phyloP scores from a whole-genome alignment of 2,329 filamentous ascomycete species.

The Fusarium praegraminearum region DNA sequence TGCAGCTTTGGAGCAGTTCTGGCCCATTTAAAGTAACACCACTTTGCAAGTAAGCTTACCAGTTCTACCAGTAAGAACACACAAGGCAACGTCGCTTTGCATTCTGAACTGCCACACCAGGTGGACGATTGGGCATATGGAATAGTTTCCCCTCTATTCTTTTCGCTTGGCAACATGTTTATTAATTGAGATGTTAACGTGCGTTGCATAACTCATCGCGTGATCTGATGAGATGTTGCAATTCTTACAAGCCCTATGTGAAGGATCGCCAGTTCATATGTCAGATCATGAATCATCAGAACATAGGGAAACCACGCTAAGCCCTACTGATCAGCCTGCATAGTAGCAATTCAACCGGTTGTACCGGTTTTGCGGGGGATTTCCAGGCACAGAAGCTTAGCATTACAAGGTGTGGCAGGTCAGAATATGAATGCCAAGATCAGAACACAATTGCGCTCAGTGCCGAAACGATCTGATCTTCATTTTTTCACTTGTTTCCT shows the following conservation, averaged over 20 bases:
- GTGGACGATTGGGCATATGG: not conserved
- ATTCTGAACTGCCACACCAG: not conserved
- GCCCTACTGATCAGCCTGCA: not conserved
- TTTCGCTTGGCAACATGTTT: not conserved
- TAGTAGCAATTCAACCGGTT: not conserved
- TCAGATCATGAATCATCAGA: not conserved
- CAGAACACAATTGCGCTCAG: not conserved
- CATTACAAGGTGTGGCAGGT: not conserved
- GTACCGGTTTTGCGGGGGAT: slow-evolving; percentile 11
- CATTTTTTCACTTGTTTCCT: not conserved
- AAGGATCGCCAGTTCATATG: not conserved
- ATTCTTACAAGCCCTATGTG: not conserved
- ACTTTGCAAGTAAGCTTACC: slow-evolving; percentile 21
- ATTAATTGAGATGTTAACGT: not conserved
- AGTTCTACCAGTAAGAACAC: slow-evolving; percentile 6
- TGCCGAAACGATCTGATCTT: not conserved
- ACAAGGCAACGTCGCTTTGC: not conserved
- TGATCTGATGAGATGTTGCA: not conserved
- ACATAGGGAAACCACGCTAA: not conserved
- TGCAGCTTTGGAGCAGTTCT: slow-evolving; percentile 1
- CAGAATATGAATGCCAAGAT: not conserved
- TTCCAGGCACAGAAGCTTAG: slow-evolving; percentile 11
- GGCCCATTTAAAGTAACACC: not conserved
- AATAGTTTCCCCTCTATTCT: not conserved
- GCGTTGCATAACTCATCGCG: slow-evolving; percentile 9